Percentiles rank a stretch among this genome's conserved stretches.
phyloP scores from a whole-genome alignment of 1,284 basidiomycete genomes.

The Exsudoporus floridanus region DNA sequence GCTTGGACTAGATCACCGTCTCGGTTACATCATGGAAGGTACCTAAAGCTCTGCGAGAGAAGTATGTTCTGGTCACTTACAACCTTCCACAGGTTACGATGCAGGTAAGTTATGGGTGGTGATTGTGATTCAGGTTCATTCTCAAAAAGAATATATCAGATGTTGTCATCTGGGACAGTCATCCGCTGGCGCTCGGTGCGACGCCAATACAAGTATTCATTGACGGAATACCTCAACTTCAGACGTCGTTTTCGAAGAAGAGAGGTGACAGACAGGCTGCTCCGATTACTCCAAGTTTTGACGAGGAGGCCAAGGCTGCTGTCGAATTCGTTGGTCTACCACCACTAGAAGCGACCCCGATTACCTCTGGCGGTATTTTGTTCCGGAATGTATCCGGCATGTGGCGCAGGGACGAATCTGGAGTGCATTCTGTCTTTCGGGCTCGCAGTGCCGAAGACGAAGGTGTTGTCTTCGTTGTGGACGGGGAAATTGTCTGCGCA shows the following conservation, averaged over 20 bases:
- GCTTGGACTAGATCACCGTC: conserved; percentile 63
- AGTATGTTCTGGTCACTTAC: neutral
- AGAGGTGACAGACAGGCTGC: conserved; percentile 46
- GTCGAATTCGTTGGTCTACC: conserved; percentile 65
- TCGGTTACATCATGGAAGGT: conserved; percentile 61
- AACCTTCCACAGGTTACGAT: conserved; percentile 32
- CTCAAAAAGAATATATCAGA: conserved; percentile 43
- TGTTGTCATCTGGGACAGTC: conserved; percentile 87
- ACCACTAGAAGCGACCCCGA: conserved; percentile 45
- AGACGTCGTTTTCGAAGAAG: conserved; percentile 45
- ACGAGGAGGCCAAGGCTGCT: conserved; percentile 53
- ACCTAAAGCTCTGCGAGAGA: neutral
- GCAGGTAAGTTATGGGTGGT: conserved; percentile 23
- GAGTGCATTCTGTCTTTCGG: conserved; percentile 24
- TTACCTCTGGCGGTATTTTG: conserved; percentile 28
- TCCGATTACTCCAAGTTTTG: conserved; percentile 63
- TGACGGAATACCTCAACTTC: conserved; percentile 64
- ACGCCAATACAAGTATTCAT: conserved; percentile 72
- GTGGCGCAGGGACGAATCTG: conserved; percentile 22
- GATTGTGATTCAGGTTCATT: neutral
- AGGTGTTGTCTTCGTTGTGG: conserved; percentile 34
- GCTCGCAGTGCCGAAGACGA: conserved; percentile 8
- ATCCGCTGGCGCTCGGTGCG: conserved; percentile 73
- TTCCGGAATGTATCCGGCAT: conserved; percentile 47
- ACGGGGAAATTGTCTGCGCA: conserved; percentile 35